Evolutionary conservation across 108 stramenopile genomes (phyloP).

Genomic region (Bacterosira constricta): DNA sequence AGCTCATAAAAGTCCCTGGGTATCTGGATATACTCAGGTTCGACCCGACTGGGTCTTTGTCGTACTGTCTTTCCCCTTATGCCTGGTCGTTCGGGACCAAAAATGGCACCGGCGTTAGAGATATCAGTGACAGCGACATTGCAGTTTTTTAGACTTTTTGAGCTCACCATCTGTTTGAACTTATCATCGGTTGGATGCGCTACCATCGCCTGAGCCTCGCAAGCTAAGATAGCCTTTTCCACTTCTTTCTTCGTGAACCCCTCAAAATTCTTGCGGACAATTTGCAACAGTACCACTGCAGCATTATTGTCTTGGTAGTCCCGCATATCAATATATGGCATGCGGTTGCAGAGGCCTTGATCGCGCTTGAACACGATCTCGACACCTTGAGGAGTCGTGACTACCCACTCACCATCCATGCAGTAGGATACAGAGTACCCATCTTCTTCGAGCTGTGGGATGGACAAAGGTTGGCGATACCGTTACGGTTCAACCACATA

Average conservation of each 20-base stretch:
- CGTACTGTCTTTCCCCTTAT: conserved; percentile 35
- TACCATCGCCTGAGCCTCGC: conserved; percentile 1
- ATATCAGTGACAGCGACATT: conserved; percentile 5
- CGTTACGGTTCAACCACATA: too few relatives aligned
- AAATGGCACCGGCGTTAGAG: conserved; percentile 17
- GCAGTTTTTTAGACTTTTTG: conserved; percentile 15
- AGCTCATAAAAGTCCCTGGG: conserved; percentile 10
- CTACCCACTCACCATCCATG: too few relatives aligned
- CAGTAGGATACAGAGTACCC: too few relatives aligned
- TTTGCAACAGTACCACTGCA: background rate
- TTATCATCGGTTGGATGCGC: conserved; percentile 4
- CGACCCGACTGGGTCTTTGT: conserved; percentile 8
- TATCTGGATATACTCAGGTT: conserved; percentile 11
- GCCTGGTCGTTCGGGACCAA: conserved; percentile 22
- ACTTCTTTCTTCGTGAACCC: conserved; percentile 20
- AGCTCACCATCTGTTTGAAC: conserved; percentile 15
- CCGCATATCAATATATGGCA: background rate
- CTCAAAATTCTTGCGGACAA: background rate
- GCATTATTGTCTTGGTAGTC: background rate
- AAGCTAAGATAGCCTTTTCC: background rate
- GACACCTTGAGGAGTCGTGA: too few relatives aligned
- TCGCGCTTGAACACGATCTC: too few relatives aligned
- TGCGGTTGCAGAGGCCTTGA: too few relatives aligned
- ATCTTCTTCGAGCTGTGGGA: too few relatives aligned
- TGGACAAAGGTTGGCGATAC: too few relatives aligned